phyloP scores from a whole-genome alignment of 345 rosid genomes.

The Dipteronia sinensis region DNA sequence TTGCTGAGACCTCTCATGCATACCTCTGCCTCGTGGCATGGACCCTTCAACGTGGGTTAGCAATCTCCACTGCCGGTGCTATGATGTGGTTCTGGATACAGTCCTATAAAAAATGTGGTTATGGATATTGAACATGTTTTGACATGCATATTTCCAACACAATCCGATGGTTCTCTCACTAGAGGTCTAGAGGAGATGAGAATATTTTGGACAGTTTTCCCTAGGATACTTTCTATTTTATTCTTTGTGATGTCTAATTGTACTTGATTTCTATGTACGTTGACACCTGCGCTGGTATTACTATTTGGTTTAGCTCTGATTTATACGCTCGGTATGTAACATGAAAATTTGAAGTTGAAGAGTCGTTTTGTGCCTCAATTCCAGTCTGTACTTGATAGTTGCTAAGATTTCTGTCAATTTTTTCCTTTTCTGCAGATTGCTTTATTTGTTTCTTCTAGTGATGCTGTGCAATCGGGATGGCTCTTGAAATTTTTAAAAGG shows the following conservation, averaged over 20 bases:
- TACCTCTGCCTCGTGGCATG: neutral
- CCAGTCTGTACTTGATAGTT: conserved; percentile 6
- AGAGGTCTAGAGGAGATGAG: neutral
- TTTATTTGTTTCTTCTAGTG: conserved; percentile 78
- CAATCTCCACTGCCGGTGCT: neutral
- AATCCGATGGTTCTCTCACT: neutral
- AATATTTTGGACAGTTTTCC: neutral
- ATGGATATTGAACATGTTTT: neutral
- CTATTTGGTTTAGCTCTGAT: neutral
- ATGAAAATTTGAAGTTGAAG: neutral
- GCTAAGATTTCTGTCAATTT: conserved; percentile 5
- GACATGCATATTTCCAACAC: neutral
- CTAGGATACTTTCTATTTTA: neutral
- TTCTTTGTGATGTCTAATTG: neutral
- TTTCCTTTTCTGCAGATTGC: conserved; percentile 56
- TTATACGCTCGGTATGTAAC: neutral
- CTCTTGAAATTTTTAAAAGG: conserved; percentile 62
- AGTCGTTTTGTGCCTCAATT: neutral
- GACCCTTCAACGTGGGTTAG: neutral
- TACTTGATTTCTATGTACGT: neutral
- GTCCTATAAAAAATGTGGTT: neutral
- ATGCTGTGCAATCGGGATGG: conserved; percentile 85
- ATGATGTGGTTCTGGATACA: neutral
- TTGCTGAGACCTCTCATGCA: neutral
- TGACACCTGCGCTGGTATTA: neutral